phyloP scores from a whole-genome alignment of 148 eudicot species.

The Dysphania ambrosioides region DNA sequence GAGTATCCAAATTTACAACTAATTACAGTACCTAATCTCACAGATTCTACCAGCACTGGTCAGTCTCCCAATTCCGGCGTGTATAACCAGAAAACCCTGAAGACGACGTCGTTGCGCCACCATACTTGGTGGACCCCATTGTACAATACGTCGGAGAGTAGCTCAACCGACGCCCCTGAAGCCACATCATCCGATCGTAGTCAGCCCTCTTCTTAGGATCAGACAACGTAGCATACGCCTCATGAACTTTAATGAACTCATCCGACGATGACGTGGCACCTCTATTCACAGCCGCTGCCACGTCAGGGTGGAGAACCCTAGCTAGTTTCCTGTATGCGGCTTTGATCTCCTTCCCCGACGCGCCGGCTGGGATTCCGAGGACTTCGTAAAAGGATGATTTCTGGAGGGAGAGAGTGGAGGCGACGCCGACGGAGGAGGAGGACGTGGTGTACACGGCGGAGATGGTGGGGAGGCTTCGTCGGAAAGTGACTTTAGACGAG shows the following conservation, averaged over 20 bases:
- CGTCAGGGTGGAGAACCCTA: constrained; percentile 54
- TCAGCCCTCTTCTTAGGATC: constrained; percentile 56
- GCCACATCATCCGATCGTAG: constrained; percentile 40
- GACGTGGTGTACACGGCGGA: constrained; percentile 21
- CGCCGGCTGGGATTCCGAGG: constrained; percentile 40
- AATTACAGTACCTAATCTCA: neutral
- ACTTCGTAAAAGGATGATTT: constrained; percentile 50
- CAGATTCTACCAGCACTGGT: constrained; percentile 64
- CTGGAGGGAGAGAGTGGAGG: constrained; percentile 8
- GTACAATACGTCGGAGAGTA: constrained; percentile 23
- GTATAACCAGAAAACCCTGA: constrained; percentile 24
- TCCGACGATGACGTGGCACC: constrained; percentile 26
- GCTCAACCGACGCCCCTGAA: constrained; percentile 20
- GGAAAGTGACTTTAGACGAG: constrained; percentile 7
- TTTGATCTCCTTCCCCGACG: constrained; percentile 49
- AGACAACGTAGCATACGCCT: constrained; percentile 54
- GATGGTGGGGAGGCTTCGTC: neutral
- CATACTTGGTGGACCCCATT: neutral
- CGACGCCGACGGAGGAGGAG: constrained; percentile 20
- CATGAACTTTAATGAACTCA: constrained; percentile 44
- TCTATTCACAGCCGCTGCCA: neutral
- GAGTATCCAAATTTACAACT: too few species aligned
- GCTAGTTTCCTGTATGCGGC: constrained; percentile 59
- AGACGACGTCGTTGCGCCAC: constrained; percentile 13
- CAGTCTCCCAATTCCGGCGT: constrained; percentile 62